Evolutionary conservation across 768 basidiomycete genomes (phyloP).

Genomic region (Amanita molliuscula): DNA sequence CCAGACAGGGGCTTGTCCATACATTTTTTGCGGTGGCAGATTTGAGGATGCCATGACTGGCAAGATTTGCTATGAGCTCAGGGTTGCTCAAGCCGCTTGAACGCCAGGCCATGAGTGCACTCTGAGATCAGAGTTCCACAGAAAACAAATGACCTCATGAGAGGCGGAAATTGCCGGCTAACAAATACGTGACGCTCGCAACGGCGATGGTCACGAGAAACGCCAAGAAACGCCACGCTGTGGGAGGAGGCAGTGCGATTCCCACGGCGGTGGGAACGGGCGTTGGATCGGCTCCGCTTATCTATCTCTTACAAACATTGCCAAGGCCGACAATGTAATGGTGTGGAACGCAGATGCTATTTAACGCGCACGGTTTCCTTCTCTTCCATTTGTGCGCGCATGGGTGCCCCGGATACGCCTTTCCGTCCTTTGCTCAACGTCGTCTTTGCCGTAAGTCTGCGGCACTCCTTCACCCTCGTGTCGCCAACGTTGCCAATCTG

Average conservation of each 20-base stretch:
- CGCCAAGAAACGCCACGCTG: not conserved
- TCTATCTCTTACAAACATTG: not conserved
- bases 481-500: slow-evolving; percentile 3
- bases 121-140: not conserved
- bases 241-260: not conserved
- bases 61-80: slow-evolving; percentile 67
- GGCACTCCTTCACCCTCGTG: not conserved
- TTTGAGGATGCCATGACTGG: slow-evolving; percentile 38
- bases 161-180: not conserved
- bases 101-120: slow-evolving; percentile 65
- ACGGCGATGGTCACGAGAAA: not conserved
- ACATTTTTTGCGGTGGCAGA: slow-evolving; percentile 49
- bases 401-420: slow-evolving; percentile 15
- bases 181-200: not conserved
- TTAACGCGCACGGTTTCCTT: not conserved
- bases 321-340: not conserved
- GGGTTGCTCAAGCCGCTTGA: slow-evolving; percentile 60
- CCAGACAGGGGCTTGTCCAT: slow-evolving; percentile 10
- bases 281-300: not conserved
- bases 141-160: not conserved
- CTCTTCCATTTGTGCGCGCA: not conserved
- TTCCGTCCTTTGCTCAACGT: slow-evolving; percentile 39
- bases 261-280: not conserved
- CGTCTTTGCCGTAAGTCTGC: slow-evolving; percentile 41
- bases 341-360: not conserved